These are phyloP conservation scores for Udeniomyces megalosporus DNA, from an alignment of 768 basidiomycete species.

Conservation along the genomic window DNA sequence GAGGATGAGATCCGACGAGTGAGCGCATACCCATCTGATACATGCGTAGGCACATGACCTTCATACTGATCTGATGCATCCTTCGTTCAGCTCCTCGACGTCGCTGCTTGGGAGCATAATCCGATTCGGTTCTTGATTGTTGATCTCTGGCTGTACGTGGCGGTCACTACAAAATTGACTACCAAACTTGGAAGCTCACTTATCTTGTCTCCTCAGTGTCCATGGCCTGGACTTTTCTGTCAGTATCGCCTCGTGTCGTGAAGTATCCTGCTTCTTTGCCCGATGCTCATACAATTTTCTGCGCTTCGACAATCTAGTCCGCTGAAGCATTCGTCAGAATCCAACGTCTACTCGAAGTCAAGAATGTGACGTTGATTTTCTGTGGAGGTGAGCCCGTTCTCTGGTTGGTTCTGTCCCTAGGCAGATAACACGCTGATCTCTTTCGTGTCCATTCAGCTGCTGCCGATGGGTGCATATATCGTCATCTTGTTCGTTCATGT, in stretches of 20 bases:
- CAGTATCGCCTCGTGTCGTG: no score
- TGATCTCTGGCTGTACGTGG: slow-evolving; percentile 3
- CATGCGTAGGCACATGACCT: not conserved
- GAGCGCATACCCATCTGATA: not conserved
- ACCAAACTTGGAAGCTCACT: not conserved
- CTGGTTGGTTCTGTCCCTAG: no score
- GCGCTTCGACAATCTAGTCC: no score
- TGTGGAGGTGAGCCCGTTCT: slow-evolving; percentile 45
- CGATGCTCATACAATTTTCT: no score
- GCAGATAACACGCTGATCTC: no score
- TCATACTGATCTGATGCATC: no score
- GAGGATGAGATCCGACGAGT: slow-evolving; percentile 60
- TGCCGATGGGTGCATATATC: no score
- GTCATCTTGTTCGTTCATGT: no score
- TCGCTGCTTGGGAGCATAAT: slow-evolving; percentile 49
- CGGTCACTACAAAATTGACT: not conserved
- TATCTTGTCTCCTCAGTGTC: slow-evolving; percentile 53
- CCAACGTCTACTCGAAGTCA: slow-evolving; percentile 58
- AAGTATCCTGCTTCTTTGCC: no score
- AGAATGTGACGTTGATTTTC: slow-evolving; percentile 68
- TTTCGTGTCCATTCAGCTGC: no score
- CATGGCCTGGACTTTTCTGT: slow-evolving; percentile 86
- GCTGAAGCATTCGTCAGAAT: slow-evolving; percentile 89
- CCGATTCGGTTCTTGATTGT: slow-evolving; percentile 66
- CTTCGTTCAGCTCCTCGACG: slow-evolving; percentile 41